Evolutionary conservation across 2,329 filamentous ascomycete species (phyloP), one percentile per base, ranked within the genome.

Genomic region (Neonectria punicea): DNA sequence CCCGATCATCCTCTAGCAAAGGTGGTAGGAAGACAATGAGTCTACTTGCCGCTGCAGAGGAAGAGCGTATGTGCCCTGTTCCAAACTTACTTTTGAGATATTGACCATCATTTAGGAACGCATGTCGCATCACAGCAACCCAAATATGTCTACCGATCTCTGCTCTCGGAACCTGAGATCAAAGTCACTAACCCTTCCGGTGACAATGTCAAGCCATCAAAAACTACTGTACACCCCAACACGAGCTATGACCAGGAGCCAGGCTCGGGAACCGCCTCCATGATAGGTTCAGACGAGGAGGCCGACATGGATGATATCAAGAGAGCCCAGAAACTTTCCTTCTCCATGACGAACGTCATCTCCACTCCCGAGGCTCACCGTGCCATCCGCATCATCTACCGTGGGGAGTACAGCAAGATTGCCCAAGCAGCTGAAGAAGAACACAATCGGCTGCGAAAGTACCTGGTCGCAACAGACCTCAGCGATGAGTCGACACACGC

Each of bases 401-500:
- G 96, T 14, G 96, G 96, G 43, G 93, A 98, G 70, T 98, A 93
- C 76, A 82, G 83, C 54, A 87, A 89, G 71, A 90, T 97, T 70
- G 90, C 92, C 47, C 87, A 91, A 69, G 90, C 94, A 74, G 92
- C 92, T 0, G 90, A 94, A 61, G 91, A 93, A 13, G 93, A 93
- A 57, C 86, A 93, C 54, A 89, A 92, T 54, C 89, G 92, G 58
- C 87, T 95, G 66, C 88, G 96, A 58, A 97, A 96, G 74, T 99
- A 98, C 76, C 83, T 99, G 16, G 94, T 98, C n/a, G 95, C 96
- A 3, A 98, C 93, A 0, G 96, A 99, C 79, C 83, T 98, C 4
- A 98, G 94, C 71, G 93, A 96, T 41, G 96, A 99, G 81, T 94
- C 95, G 5, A 93, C 93, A 7, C 97, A 98, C 78, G 96, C 96